Conservation (phyloP, 2,329 filamentous ascomycete genomes). For the Fusarium poae region DNA sequence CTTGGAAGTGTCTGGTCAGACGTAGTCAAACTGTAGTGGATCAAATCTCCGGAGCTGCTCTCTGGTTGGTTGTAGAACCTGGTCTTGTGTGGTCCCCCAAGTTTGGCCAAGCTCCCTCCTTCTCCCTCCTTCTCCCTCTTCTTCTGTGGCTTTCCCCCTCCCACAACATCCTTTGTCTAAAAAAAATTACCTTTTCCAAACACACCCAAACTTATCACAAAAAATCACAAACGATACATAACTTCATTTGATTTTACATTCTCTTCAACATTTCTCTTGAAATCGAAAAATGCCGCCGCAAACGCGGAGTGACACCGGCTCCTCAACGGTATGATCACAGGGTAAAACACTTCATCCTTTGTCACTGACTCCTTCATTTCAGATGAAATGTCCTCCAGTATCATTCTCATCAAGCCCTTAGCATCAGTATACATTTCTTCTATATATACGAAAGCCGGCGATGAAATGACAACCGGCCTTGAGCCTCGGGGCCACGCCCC, state of each 20-base stretch:
- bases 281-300: background rate
- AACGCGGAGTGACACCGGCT: background rate
- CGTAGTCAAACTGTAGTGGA: slow-evolving; percentile 2
- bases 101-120: slow-evolving; percentile 1
- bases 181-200: background rate
- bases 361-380: background rate
- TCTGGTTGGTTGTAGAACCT: slow-evolving; percentile 16
- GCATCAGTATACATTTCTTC: background rate
- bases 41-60: background rate
- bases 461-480: background rate
- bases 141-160: slow-evolving; percentile 9
- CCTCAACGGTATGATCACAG: background rate
- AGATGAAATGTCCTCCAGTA: background rate
- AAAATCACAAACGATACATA: background rate
- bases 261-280: fast-evolving
- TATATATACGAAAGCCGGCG: background rate
- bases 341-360: background rate
- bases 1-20: slow-evolving; percentile 8
- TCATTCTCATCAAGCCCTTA: background rate
- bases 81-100: slow-evolving; percentile 2
- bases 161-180: background rate
- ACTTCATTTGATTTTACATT: background rate
- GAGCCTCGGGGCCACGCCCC: background rate
- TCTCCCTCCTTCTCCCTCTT: background rate
- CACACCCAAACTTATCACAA: background rate